phyloP scores from a whole-genome alignment of 164 flowering plant species.

The Echeveria elegans region DNA sequence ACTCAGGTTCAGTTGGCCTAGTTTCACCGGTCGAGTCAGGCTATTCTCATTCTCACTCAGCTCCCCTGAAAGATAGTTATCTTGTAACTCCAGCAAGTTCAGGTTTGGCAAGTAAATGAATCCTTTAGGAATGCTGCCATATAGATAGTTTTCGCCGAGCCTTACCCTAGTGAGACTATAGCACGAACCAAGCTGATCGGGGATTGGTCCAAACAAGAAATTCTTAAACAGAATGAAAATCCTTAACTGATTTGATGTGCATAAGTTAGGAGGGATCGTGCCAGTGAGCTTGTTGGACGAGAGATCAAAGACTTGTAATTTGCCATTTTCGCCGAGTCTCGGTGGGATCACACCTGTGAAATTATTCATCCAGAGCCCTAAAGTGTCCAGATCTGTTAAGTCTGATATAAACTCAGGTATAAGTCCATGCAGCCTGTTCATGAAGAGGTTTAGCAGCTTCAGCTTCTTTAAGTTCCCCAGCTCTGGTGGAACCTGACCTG shows the following conservation, averaged over 20 bases:
- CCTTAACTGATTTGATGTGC: constrained; percentile 48
- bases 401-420: constrained; percentile 76
- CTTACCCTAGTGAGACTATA: constrained; percentile 63
- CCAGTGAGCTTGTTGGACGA: constrained; percentile 97
- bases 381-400: constrained; percentile 45
- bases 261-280: constrained; percentile 50
- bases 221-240: constrained; percentile 63
- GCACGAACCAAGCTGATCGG: constrained; percentile 62
- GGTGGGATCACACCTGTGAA: constrained; percentile 79
- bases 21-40: constrained; percentile 27
- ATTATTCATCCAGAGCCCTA: constrained; percentile 80
- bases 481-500: constrained; percentile 81
- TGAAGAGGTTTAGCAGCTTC: constrained; percentile 68
- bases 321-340: constrained; percentile 58
- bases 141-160: constrained; percentile 76
- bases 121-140: constrained; percentile 74
- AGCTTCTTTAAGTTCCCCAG: constrained; percentile 43
- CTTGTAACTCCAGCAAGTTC: constrained; percentile 59
- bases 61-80: constrained; percentile 59
- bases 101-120: constrained; percentile 74
- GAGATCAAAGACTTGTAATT: constrained; percentile 59
- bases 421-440: constrained; percentile 81
- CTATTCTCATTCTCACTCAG: constrained; percentile 42
- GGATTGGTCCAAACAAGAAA: constrained; percentile 81
- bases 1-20: constrained; percentile 57